Evolutionary conservation across 441 rosid genomes (phyloP).

Genomic region (Gossypium trilobum): DNA sequence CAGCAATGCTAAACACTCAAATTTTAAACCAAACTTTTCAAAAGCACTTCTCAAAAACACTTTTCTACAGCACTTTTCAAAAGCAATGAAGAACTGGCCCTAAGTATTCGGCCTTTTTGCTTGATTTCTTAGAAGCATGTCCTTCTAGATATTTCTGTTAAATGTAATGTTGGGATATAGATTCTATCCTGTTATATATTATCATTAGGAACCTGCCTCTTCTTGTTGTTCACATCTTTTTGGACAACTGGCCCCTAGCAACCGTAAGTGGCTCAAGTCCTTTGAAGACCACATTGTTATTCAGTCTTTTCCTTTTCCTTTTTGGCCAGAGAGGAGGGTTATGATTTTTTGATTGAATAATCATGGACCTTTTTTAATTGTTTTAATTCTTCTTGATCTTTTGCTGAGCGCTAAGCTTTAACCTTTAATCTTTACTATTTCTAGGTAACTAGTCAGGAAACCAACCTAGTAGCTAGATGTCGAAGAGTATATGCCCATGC

Average conservation of each 20-base stretch:
- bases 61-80: too few relatives aligned
- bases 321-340: neutral
- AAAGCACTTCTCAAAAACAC: too few relatives aligned
- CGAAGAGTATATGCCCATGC: slow-evolving; percentile 94
- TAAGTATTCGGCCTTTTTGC: neutral
- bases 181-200: neutral
- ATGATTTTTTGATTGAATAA: neutral
- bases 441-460: slow-evolving; percentile 79
- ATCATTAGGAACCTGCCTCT: neutral
- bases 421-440: neutral
- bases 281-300: neutral
- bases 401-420: neutral
- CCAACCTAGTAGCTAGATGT: slow-evolving; percentile 79
- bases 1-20: too few relatives aligned
- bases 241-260: neutral
- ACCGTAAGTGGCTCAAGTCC: neutral
- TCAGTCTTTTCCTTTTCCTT: neutral
- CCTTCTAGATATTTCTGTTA: neutral
- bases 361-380: neutral
- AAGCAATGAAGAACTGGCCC: too few relatives aligned
- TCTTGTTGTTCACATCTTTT: neutral
- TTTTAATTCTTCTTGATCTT: slow-evolving; percentile 2
- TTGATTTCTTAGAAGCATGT: neutral
- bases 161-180: neutral
- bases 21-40: too few relatives aligned